Base-by-base conservation (phyloP, 441 rosid species). In the Pelargonium myrrhifolium region DNA sequence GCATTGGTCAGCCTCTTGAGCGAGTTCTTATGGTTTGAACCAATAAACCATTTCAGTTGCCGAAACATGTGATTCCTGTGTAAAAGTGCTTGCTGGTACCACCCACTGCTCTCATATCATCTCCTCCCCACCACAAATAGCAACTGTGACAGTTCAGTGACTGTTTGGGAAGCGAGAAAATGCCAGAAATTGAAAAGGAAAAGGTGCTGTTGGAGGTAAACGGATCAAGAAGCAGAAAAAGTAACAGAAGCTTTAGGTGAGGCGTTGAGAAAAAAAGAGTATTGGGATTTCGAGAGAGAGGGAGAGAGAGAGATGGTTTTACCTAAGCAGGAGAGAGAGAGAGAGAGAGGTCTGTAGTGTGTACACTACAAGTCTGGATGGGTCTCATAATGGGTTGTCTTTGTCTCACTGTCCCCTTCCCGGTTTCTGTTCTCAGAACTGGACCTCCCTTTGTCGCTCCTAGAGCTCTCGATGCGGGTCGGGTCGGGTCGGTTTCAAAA, bases 101-200 rank as follows among this genome's bases (percentile, higher is more conserved):
- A 14, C 18, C 3, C 53, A 47, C 53, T 47, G 4, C 53, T 47
- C n/a, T n/a, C 53, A n/a, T 47, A 47, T 12, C 53, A 47, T 47
- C 53, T 47, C 53, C 15, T n/a, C 53, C 53, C n/a, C 53, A 47
- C n/a, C n/a, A 47, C 17, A 47, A 14, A 14, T n/a, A 12, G 53
- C 53, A 47, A 47, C 53, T 47, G 1, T 0, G 53, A 11, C 15
- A 4, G 53, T 47, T 43, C 49, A 9, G 49, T 9, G 49, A 11
- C 49, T 43, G 53, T 47, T 47, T 47, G 53, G 53, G 53, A 17
- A 47, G 53, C 53, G 53, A 47, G 53, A 47, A 47, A 47, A 47
- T 47, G 53, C 15, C n/a, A 47, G 53, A 47, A n/a, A 14, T 35
- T 35, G 39, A 35, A 6, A 35, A 47, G 53, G 12, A 47, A 14